These are phyloP conservation scores for Dactylonectria estremocensis DNA, from an alignment of 2,329 filamentous ascomycete species.

Conservation along the genomic window DNA sequence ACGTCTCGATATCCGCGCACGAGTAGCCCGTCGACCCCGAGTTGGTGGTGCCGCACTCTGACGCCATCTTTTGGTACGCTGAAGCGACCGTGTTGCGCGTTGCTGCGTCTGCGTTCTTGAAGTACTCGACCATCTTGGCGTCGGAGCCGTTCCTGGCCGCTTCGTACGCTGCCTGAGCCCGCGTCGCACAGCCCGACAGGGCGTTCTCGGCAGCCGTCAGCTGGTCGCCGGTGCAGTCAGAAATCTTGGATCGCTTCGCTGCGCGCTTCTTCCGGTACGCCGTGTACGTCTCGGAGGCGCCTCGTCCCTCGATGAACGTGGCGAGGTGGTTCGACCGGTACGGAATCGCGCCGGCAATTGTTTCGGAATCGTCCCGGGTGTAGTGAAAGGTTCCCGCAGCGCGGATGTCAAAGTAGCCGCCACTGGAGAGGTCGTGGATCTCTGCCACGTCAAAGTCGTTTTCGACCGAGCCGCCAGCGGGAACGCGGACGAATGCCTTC, in stretches of 20 bases:
- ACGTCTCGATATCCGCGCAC: constrained; percentile 69
- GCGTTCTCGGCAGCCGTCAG: constrained; percentile 60
- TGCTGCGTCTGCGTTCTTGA: constrained; percentile 64
- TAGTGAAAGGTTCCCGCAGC: constrained; percentile 68
- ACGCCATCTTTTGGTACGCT: constrained; percentile 62
- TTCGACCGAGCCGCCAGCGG: constrained; percentile 61
- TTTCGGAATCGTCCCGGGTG: constrained; percentile 63
- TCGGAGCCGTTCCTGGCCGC: constrained; percentile 63
- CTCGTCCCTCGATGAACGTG: constrained; percentile 67
- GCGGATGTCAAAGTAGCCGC: constrained; percentile 67
- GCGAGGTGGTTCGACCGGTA: constrained; percentile 70
- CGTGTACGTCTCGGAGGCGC: constrained; percentile 64
- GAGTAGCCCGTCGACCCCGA: constrained; percentile 61
- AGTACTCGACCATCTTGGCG: constrained; percentile 68
- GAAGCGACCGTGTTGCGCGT: constrained; percentile 40
- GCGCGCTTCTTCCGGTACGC: constrained; percentile 57
- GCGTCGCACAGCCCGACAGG: constrained; percentile 56
- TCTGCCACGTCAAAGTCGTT: constrained; percentile 66
- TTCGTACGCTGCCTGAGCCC: constrained; percentile 64
- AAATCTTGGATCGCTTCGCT: constrained; percentile 54
- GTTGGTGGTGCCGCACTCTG: constrained; percentile 55
- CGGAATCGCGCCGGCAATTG: constrained; percentile 62
- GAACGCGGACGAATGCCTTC: constrained; percentile 63
- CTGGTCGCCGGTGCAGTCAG: constrained; percentile 65
- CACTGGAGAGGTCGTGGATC: constrained; percentile 61